phyloP scores from a whole-genome alignment of 2,329 filamentous ascomycete genomes.

The Zalaria sp. region DNA sequence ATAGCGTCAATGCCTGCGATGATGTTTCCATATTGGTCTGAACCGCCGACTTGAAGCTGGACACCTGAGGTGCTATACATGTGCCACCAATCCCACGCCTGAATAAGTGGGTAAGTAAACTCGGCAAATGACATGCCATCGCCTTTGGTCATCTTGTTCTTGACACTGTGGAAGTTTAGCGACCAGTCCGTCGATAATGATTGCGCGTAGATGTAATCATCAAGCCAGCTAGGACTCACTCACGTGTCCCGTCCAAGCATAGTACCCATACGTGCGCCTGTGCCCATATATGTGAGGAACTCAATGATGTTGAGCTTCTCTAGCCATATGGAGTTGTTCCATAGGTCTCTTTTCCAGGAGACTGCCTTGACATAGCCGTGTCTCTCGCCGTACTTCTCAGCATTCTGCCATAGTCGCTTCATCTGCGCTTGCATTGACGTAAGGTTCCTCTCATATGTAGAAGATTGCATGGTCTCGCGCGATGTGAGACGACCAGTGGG shows the following conservation, averaged over 20 bases:
- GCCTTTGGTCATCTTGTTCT: slow-evolving; percentile 66
- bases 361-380: slow-evolving; percentile 51
- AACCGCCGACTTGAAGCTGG: slow-evolving; percentile 83
- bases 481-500: slow-evolving; percentile 55
- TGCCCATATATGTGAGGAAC: slow-evolving; percentile 60
- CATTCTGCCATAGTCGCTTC: slow-evolving; percentile 59
- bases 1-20: slow-evolving; percentile 76
- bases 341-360: slow-evolving; percentile 51
- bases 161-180: slow-evolving; percentile 40
- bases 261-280: slow-evolving; percentile 61
- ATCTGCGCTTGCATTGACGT: slow-evolving; percentile 56
- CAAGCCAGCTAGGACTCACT: slow-evolving; percentile 25
- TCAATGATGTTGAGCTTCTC: slow-evolving; percentile 58
- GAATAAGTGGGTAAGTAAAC: slow-evolving; percentile 83
- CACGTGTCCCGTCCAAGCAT: slow-evolving; percentile 83
- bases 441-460: slow-evolving; percentile 48
- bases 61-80: slow-evolving; percentile 56
- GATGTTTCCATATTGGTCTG: slow-evolving; percentile 95
- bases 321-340: slow-evolving; percentile 66
- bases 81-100: slow-evolving; percentile 94
- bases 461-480: slow-evolving; percentile 38
- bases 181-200: slow-evolving; percentile 9
- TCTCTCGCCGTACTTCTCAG: slow-evolving; percentile 49
- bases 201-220: neutral
- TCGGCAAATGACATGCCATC: slow-evolving; percentile 92